A percentile compares a stretch with the other conserved stretches of the same genome.
Evolutionary conservation across 169 alveolate genomes (phyloP).

Genomic region (Plasmodium berghei): DNA sequence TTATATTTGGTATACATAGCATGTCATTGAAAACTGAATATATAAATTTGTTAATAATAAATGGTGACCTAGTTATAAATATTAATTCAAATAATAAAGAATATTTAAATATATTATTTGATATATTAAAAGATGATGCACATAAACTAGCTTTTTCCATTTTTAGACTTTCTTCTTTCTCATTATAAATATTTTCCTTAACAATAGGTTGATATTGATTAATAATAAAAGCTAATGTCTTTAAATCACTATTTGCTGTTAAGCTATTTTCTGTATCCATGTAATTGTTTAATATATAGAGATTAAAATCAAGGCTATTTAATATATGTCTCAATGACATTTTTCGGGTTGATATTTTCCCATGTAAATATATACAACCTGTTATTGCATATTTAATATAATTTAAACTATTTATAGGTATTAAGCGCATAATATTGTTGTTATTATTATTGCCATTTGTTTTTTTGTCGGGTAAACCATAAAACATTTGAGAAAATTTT

Average conservation of each 20-base stretch:
- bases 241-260: conserved; percentile 4
- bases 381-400: conserved; percentile 64
- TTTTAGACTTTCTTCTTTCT: conserved; percentile 51
- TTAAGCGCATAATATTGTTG: neutral
- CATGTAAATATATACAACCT: conserved; percentile 58
- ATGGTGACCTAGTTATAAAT: conserved; percentile 72
- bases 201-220: conserved; percentile 45
- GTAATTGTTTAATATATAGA: conserved; percentile 24
- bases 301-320: conserved; percentile 38
- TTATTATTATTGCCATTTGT: neutral
- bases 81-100: conserved; percentile 56
- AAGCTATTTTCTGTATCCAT: conserved; percentile 1
- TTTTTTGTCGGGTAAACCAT: neutral
- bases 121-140: conserved; percentile 33
- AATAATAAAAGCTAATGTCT: neutral
- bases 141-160: conserved; percentile 57
- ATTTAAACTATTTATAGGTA: conserved; percentile 13
- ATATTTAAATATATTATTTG: conserved; percentile 39
- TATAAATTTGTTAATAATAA: conserved; percentile 50
- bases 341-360: conserved; percentile 24
- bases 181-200: conserved; percentile 51
- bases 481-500: conserved; percentile 52
- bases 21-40: conserved; percentile 71
- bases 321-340: conserved; percentile 47
- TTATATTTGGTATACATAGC: conserved; percentile 54